Conservation (phyloP, 371 early-diverging fungal species). For the Zancudomyces culisetae region DNA sequence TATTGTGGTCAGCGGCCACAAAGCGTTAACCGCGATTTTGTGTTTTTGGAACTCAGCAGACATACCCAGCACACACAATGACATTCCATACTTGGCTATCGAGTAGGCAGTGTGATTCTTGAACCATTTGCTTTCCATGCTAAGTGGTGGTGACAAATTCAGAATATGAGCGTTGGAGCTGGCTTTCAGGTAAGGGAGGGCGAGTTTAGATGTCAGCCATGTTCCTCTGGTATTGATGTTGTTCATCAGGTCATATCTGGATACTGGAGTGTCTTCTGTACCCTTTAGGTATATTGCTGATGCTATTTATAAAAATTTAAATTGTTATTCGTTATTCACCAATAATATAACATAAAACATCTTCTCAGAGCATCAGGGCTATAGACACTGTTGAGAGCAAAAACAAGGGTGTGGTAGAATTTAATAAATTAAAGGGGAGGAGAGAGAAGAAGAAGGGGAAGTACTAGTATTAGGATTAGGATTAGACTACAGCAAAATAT, state of each 20-base stretch:
- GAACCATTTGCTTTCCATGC: conserved; percentile 36
- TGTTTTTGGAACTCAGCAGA: conserved; percentile 33
- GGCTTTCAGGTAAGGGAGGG: conserved; percentile 40
- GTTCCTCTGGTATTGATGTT: conserved; percentile 53
- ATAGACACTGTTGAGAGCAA: no score
- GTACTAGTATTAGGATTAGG: not conserved
- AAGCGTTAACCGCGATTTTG: conserved; percentile 46
- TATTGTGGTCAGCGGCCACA: conserved; percentile 52
- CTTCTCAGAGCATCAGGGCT: no score
- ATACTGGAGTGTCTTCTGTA: conserved; percentile 30
- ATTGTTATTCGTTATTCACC: not conserved
- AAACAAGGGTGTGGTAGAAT: no score
- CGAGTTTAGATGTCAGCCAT: conserved; percentile 40
- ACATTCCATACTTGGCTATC: conserved; percentile 46
- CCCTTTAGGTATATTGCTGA: conserved; percentile 7
- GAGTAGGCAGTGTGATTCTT: conserved; percentile 37
- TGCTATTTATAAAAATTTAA: not conserved
- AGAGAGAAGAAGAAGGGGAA: not conserved
- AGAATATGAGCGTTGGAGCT: conserved; percentile 45
- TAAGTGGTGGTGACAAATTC: conserved; percentile 41
- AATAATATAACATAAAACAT: no score
- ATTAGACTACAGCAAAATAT: not conserved
- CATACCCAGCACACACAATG: conserved; percentile 39
- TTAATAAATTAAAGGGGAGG: no score
- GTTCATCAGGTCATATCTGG: conserved; percentile 49